A percentile compares a stretch with the other conserved stretches of the same genome.
Evolutionary conservation across 2,329 filamentous ascomycete genomes (phyloP).

Genomic region (Penicillium sp.): DNA sequence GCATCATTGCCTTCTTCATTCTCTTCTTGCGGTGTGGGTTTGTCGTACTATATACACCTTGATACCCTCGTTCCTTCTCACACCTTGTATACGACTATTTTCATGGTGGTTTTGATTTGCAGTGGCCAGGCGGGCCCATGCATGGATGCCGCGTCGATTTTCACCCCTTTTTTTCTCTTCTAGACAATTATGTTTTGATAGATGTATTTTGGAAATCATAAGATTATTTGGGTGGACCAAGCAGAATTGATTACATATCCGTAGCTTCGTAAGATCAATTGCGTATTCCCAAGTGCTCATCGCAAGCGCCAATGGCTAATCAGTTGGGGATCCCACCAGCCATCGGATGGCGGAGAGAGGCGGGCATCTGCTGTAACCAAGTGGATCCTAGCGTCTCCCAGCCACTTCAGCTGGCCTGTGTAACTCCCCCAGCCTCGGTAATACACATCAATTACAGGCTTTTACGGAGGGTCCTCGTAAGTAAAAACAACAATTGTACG

Average conservation of each 20-base stretch:
- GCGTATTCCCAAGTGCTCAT: not conserved
- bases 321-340: not conserved
- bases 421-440: conserved; percentile 6
- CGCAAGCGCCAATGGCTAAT: not conserved
- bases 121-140: not conserved
- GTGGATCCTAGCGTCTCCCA: not conserved
- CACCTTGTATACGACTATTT: conserved; percentile 4
- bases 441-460: not conserved
- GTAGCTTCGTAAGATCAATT: not conserved
- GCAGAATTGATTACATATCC: not conserved
- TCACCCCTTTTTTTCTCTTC: not conserved
- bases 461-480: not conserved
- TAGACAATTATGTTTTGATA: not conserved
- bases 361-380: not conserved
- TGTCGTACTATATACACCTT: conserved; percentile 13
- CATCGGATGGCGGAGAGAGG: not conserved
- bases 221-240: not conserved
- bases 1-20: not conserved
- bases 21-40: not conserved
- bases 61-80: conserved; percentile 12
- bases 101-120: conserved; percentile 1
- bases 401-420: conserved; percentile 8
- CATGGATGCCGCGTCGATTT: not conserved
- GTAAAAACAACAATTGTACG: conserved; percentile 1
- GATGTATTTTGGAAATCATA: not conserved